Percentiles rank a stretch among this genome's conserved stretches.
Evolutionary conservation across 768 basidiomycete species (phyloP).

Genomic region (Hypholoma sublateritium): DNA sequence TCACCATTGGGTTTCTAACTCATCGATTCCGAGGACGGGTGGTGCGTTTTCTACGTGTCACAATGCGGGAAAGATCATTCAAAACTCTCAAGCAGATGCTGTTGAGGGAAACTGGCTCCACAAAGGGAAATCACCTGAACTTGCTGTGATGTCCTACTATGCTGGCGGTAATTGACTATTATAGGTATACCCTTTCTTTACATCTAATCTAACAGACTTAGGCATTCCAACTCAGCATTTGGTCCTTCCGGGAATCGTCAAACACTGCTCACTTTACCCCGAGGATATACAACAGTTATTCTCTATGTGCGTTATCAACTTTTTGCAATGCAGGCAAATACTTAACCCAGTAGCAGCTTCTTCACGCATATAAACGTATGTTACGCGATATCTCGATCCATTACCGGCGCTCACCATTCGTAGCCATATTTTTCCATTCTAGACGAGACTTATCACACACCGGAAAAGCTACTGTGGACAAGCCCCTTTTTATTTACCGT

Average conservation of each 20-base stretch:
- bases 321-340: background rate
- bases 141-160: constrained; percentile 35
- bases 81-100: background rate
- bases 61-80: background rate
- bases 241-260: constrained; percentile 45
- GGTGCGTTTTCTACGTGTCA: background rate
- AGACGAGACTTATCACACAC: constrained; percentile 56
- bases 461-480: constrained; percentile 49
- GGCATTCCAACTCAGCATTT: constrained; percentile 17
- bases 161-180: constrained; percentile 26
- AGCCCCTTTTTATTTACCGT: constrained; percentile 63
- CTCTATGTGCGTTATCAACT: constrained; percentile 39
- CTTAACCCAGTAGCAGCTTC: constrained; percentile 32
- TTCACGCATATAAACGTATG: constrained; percentile 54
- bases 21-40: constrained; percentile 18
- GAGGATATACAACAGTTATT: constrained; percentile 54
- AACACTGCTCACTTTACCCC: constrained; percentile 47
- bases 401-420: constrained; percentile 22
- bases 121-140: constrained; percentile 35
- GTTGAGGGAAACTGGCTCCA: constrained; percentile 17
- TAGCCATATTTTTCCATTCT: constrained; percentile 60
- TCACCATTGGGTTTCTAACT: constrained; percentile 39
- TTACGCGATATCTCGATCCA: constrained; percentile 13
- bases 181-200: background rate
- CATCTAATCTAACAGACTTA: constrained; percentile 11